phyloP scores from a whole-genome alignment of 2,329 filamentous ascomycete genomes.

The Cephalotrichum gorgonifer region DNA sequence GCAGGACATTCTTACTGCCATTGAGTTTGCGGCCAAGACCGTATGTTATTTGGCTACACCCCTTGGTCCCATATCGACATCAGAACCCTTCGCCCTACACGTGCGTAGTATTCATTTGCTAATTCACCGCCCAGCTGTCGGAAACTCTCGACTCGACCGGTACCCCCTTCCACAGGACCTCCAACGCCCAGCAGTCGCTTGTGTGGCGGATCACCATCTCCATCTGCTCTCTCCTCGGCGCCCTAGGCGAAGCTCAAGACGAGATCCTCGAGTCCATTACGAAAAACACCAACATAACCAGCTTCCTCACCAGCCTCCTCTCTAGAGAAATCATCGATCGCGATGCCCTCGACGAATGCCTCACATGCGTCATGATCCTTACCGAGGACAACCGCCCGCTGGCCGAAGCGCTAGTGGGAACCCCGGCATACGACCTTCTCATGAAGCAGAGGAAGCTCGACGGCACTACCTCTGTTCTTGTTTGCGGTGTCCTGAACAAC shows the following conservation, averaged over 20 bases:
- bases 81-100: no score
- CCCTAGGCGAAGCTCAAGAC: conserved; percentile 47
- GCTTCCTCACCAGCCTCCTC: conserved; percentile 44
- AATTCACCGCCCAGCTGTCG: conserved; percentile 23
- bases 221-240: conserved; percentile 40
- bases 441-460: conserved; percentile 34
- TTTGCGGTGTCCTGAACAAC: conserved; percentile 54
- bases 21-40: conserved; percentile 43
- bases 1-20: conserved; percentile 48
- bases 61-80: no score
- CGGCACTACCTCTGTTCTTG: conserved; percentile 39
- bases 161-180: conserved; percentile 31
- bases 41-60: conserved; percentile 25
- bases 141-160: conserved; percentile 31
- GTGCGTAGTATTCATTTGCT: not conserved
- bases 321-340: conserved; percentile 26
- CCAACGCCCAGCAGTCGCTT: conserved; percentile 42
- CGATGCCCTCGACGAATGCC: conserved; percentile 30
- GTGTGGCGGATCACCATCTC: conserved; percentile 45
- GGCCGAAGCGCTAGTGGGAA: conserved; percentile 40
- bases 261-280: conserved; percentile 48
- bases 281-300: conserved; percentile 34
- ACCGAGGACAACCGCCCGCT: conserved; percentile 50
- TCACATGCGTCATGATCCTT: conserved; percentile 41
- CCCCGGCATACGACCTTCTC: conserved; percentile 39